A percentile compares a stretch with the other conserved stretches of the same genome.
Evolutionary conservation across 345 rosid genomes (phyloP).

Genomic region (Populus pruinosa): DNA sequence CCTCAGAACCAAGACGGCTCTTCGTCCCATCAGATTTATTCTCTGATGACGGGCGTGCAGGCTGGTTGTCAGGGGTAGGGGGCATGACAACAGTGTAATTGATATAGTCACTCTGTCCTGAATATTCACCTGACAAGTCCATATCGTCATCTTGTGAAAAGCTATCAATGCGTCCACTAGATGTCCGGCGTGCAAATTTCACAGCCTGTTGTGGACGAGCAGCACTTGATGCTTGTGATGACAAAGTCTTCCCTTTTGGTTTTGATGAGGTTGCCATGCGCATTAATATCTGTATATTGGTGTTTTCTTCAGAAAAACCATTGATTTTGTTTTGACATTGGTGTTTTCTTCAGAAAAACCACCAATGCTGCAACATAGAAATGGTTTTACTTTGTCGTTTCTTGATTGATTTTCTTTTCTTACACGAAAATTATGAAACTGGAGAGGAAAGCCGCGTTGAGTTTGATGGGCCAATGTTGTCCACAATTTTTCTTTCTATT

Average conservation of each 20-base stretch:
- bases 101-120: slow-evolving; percentile 71
- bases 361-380: background rate
- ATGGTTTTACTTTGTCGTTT: background rate
- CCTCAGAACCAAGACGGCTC: slow-evolving; percentile 28
- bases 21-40: slow-evolving; percentile 33
- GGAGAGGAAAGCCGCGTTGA: background rate
- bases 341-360: background rate
- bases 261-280: slow-evolving; percentile 35
- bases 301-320: background rate
- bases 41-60: slow-evolving; percentile 33
- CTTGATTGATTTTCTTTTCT: background rate
- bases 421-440: slow-evolving; percentile 4
- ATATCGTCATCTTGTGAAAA: slow-evolving; percentile 73
- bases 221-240: slow-evolving; percentile 38
- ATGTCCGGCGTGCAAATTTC: slow-evolving; percentile 60
- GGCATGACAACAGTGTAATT: slow-evolving; percentile 94
- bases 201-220: slow-evolving; percentile 59
- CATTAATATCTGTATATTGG: background rate
- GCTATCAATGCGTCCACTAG: slow-evolving; percentile 66
- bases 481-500: slow-evolving; percentile 15
- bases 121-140: slow-evolving; percentile 59
- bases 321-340: background rate
- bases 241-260: slow-evolving; percentile 36
- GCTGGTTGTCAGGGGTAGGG: slow-evolving; percentile 94
- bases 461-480: slow-evolving; percentile 18